Evolutionary conservation across 2,329 filamentous ascomycete genomes (phyloP), one percentile per base, ranked within the genome.

Genomic region (Colletotrichum spinosum): DNA sequence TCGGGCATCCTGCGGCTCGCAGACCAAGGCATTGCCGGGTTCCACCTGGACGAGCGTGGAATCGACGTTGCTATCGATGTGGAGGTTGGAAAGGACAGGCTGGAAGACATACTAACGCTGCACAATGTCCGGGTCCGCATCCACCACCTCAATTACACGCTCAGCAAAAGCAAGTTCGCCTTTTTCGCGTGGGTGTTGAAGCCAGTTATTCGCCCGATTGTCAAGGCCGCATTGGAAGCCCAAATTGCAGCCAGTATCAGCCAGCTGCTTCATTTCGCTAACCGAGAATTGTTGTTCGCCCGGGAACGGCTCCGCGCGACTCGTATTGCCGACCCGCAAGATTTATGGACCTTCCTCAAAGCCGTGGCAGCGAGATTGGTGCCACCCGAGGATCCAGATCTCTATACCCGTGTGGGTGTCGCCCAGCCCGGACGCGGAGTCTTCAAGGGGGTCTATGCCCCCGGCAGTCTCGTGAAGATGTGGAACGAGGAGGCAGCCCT

Each of bases 41-140:
- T 98, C 77, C 87, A 88, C 49, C 87, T 98, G 6, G 95, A 97
- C 75, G 89, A 95, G 70, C 88, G 92, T 17, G 95, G 95, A 15
- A 88, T 97, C 63, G 95, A 97, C 75, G 87, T 98, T 54, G 88
- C 92, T 35, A 80, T 97, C 6, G 93, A 97, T 70, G 80, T 97
- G 0, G 94, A 97, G 73, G 87, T 98, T 56, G 91, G 90, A 52
- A 90, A 90, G 64, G 91, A 94, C 68, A 84, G 86, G 2, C 78
- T 97, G 2, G 94, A 97, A 72, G 88, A 94, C 72, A 91, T 98
- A 10, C 84, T 98, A 8, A 89, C 90, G 0, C 84, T 98, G 6
- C 88, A 88, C 44, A 85, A 85, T 10, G 94, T 97, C 8, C 84
- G 89, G 2, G 94, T 97, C 1, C 86, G 88, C 70, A 92, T 97